Evolutionary conservation across 331 rosid species (phyloP), one percentile per base, ranked within the genome.

Genomic region (Malus hybrid): DNA sequence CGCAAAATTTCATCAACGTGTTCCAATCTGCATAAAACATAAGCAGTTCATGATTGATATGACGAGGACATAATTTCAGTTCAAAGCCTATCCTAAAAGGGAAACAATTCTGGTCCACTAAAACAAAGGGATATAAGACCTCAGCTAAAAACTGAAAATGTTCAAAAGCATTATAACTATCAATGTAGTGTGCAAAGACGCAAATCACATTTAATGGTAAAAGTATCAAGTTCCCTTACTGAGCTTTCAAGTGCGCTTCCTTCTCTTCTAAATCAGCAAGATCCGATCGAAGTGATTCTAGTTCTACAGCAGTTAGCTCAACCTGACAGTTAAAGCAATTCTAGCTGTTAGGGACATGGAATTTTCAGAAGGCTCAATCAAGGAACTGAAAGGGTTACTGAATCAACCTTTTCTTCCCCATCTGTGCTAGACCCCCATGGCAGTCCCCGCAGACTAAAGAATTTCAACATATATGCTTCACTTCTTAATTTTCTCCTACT

Each of bases 171-270:
- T 19, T 55, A 55, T 19, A 55, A 62, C 24, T n/a, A 24, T 24
- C 24, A 7, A 7, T n/a, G 26, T 52, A 64, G 50, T 22, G 19
- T 73, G 24, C 6, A 20, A 48, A 48, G 32, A 55, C 6, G 30
- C 1, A 44, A 34, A 62, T 57, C 28, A 65, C 15, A 65, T 26
- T 16, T 75, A 57, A 53, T 69, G 30, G 24, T 70, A 78, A 78
- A 80, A 16, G 61, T 48, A 80, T 68, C 64, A 87, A 48, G 15
- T 79, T 58, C 76, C 48, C 97, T 87, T 88, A 94, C 99, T 78
- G 95, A 81, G 99, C 99, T 85, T 86, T 94, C 72, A 87, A 84
- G 81, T 86, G 93, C 71, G 99, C 91, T 85, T 94, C 97, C 79
- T 85, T 90, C 87, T 94, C 99, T 80, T 87, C 99, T 82, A 87